phyloP scores from a whole-genome alignment of 2,329 filamentous ascomycete species.

The Penicillium sp. region DNA sequence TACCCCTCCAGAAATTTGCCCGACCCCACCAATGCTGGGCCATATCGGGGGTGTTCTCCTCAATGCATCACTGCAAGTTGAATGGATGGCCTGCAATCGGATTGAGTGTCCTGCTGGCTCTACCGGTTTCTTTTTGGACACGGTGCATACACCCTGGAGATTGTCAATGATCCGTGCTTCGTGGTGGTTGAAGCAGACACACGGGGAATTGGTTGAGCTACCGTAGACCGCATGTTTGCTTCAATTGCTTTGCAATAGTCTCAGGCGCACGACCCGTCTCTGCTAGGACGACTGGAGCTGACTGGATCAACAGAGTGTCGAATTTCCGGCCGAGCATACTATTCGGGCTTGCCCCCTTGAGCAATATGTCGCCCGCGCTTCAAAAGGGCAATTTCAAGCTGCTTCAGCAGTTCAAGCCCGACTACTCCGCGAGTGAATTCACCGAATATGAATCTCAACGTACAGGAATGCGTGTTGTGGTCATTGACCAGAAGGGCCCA shows the following conservation, averaged over 20 bases:
- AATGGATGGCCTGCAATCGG: slow-evolving; percentile 2
- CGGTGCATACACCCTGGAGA: slow-evolving; percentile 10
- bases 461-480: slow-evolving; percentile 90
- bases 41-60: slow-evolving; percentile 5
- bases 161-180: background rate
- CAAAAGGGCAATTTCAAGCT: slow-evolving; percentile 64
- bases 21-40: slow-evolving; percentile 15
- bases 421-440: slow-evolving; percentile 83
- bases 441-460: slow-evolving; percentile 93
- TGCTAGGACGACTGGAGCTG: slow-evolving; percentile 9
- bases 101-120: background rate
- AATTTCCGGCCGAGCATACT: slow-evolving; percentile 16
- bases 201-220: slow-evolving; percentile 1
- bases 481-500: slow-evolving; percentile 88
- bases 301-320: slow-evolving; percentile 17
- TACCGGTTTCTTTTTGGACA: slow-evolving; percentile 7
- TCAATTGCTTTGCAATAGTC: background rate
- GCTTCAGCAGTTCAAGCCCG: slow-evolving; percentile 76
- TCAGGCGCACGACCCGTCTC: background rate
- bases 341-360: slow-evolving; percentile 17
- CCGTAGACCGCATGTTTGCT: background rate
- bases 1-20: slow-evolving; percentile 10
- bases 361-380: slow-evolving; percentile 51
- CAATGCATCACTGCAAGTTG: slow-evolving; percentile 6
- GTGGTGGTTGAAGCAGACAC: background rate